Base-by-base conservation (phyloP, 2,329 filamentous ascomycete species). In the Tolypocladium cylindrosporum region DNA sequence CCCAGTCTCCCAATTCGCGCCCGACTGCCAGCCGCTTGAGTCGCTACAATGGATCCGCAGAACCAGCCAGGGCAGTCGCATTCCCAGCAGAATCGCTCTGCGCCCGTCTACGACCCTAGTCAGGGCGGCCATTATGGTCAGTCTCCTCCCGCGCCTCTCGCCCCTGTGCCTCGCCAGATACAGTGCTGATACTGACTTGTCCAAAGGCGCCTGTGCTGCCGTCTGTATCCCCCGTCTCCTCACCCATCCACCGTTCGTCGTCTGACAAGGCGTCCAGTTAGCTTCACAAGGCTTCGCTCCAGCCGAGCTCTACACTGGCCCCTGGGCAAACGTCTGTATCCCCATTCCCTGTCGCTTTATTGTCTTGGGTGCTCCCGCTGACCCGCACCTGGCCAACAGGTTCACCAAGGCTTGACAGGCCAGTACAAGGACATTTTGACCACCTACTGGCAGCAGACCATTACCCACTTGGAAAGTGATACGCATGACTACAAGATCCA, bases 401-500 rank as follows among this genome's bases (percentile, higher is more conserved):
- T 97, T 63, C 96, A 96, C 69, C 94, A 99, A 82, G 94, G 94
- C 55, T 82, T 99, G 54, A 89, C 87, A 59, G 92, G 91, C 61
- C 88, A 89, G 61, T 96, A 97, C 74, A 93, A 96, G 72, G 94
- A 99, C 72, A 97, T 97, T 68, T 80, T 99, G 66, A 97, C 95
- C 50, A 97, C 93, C 7, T 99, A 99, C 77, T 99, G 94, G 94
- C 94, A 99, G 74, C 93, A 99, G 69, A 94, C 92, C 62, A 96
- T 99, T 76, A 93, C 88, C 64, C 91, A 96, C 72, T 85, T 99
- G 59, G 94, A 99, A 76, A 90, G 84, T 60, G 94, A 97, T 67
- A 91, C 89, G 54, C 94, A 99, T 73, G 94, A 99, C 74, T 99
- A 97, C 81, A 99, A 99, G 76, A 84, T 97, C 58, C 94, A 99